phyloP scores from a whole-genome alignment of 768 basidiomycete species.

The Boletales sp. region DNA sequence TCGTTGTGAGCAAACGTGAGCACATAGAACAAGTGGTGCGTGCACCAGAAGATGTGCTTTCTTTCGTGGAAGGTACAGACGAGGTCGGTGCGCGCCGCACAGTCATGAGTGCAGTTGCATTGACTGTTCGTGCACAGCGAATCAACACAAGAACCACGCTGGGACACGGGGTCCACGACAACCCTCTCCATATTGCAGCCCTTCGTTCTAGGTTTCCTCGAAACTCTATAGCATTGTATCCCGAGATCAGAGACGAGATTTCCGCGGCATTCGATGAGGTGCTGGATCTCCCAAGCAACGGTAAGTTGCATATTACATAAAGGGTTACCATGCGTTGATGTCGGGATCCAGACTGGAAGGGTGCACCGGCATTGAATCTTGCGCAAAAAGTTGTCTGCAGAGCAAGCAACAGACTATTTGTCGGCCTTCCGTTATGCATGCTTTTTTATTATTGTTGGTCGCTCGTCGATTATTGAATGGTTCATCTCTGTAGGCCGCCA shows the following conservation, averaged over 20 bases:
- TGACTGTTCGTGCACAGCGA: constrained; percentile 21
- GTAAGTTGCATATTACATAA: constrained; percentile 1
- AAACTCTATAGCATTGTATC: constrained; percentile 36
- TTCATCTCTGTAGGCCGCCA: background rate
- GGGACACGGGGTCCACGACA: constrained; percentile 24
- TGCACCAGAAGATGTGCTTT: no score
- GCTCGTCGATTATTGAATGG: background rate
- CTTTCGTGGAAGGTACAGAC: no score
- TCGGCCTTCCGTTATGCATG: constrained; percentile 47
- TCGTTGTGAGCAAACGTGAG: no score
- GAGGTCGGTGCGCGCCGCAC: no score
- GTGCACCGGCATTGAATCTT: constrained; percentile 21
- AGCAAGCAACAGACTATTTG: constrained; percentile 43
- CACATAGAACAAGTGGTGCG: no score
- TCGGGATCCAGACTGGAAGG: constrained; percentile 37
- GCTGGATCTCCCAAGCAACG: constrained; percentile 22
- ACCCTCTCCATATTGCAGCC: constrained; percentile 27
- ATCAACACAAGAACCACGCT: constrained; percentile 38
- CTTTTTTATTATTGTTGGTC: background rate
- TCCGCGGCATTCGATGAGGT: constrained; percentile 35
- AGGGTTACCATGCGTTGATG: no score
- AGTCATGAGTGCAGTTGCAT: background rate
- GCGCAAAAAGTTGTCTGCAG: constrained; percentile 37
- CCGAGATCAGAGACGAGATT: constrained; percentile 46
- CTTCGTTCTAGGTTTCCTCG: constrained; percentile 33